Base-by-base conservation (phyloP, 768 basidiomycete species). In the Mycena haematopus region DNA sequence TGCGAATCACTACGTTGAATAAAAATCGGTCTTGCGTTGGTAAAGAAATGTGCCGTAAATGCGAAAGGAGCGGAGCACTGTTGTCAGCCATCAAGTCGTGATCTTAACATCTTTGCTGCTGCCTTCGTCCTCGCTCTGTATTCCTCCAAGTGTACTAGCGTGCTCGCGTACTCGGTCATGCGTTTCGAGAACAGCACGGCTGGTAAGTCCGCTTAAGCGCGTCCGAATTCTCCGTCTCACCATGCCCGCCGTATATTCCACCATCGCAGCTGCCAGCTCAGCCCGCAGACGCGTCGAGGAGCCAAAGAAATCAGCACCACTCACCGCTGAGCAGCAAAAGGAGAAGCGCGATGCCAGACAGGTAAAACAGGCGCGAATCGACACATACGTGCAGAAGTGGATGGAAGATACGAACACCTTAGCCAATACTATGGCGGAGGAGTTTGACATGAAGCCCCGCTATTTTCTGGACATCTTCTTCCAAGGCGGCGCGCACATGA, bases 391-490 rank as follows among this genome's bases (percentile, higher is more conserved):
- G 6, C 22, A 17, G 13, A 22, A 47, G 33, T 57, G 56, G 56
- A 57, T 49, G 45, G 31, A 50, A 14, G 19, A 42, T 5, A 58
- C 35, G 10, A 47, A 57, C 35, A 22, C 14, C 0, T 22, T 47
- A 2, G 45, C 44, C 5, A 40, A 24, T 6, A 40, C 24, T 1
- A 19, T 50, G 25, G 36, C 17, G 19, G 35, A 19, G 6, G n/a
- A 22, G 9, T 56, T 44, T 25, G 55, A 57, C 40, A 25, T 36
- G 40, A 52, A 56, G 31, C 50, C 55, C 0, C 56, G 50, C 6
- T 62, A 62, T 17, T 57, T 57, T 19, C 50, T 57, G 15, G 61
- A 62, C 27, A 52, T 56, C 6, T 52, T 62, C 38, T 57, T 62
- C 21, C 61, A 62, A 15, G 61, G 40, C n/a, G 40, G 40, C 40